These are phyloP conservation scores for Lecanoromycetidae sp. DNA, from an alignment of 2,329 filamentous ascomycete genomes.

Conservation along the genomic window DNA sequence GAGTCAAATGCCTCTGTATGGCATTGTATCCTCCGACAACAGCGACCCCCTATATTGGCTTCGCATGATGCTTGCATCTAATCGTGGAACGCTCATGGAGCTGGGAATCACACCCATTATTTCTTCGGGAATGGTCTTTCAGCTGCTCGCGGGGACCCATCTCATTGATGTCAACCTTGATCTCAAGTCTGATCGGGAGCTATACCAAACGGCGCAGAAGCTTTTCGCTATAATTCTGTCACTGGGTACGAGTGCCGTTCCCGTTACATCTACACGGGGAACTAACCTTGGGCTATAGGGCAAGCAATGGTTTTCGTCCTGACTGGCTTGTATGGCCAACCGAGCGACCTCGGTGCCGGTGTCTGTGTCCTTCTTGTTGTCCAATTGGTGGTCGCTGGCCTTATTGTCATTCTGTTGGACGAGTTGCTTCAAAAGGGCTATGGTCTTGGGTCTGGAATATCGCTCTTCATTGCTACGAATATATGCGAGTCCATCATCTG, in stretches of 20 bases:
- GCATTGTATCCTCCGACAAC: slow-evolving; percentile 96
- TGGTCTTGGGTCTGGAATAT: slow-evolving; percentile 79
- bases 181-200: slow-evolving; percentile 98
- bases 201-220: slow-evolving; percentile 99
- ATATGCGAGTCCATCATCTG: slow-evolving; percentile 99
- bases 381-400: slow-evolving; percentile 90
- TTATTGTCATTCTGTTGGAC: slow-evolving; percentile 98
- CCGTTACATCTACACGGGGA: no score
- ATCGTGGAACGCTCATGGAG: slow-evolving; percentile 92
- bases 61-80: slow-evolving; percentile 99
- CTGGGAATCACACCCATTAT: slow-evolving; percentile 97
- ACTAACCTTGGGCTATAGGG: no score
- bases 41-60: slow-evolving; percentile 99
- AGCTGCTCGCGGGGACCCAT: slow-evolving; percentile 95
- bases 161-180: slow-evolving; percentile 99
- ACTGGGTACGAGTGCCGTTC: no score
- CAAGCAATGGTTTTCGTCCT: slow-evolving; percentile 98
- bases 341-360: slow-evolving; percentile 90
- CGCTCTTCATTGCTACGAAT: slow-evolving; percentile 98
- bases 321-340: slow-evolving; percentile 93
- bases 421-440: slow-evolving; percentile 99
- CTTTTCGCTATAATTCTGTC: slow-evolving; percentile 95
- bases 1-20: slow-evolving; percentile 99
- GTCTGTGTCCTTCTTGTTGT: slow-evolving; percentile 97
- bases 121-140: slow-evolving; percentile 99